phyloP scores from a whole-genome alignment of 2,329 filamentous ascomycete species.

The Rhynchosporium graminicola region DNA sequence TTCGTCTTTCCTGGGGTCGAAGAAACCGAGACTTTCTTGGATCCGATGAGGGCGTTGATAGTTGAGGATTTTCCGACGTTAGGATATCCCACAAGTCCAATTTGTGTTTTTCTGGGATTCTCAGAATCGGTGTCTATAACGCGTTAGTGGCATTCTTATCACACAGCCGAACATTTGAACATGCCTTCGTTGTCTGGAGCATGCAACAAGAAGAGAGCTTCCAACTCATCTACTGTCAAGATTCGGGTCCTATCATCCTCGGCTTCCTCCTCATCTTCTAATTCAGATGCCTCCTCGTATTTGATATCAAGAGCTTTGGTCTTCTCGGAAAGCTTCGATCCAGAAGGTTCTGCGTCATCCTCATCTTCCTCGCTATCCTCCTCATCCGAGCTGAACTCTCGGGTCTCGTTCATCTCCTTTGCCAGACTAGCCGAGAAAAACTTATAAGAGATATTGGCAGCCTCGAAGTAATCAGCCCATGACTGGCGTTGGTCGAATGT shows the following conservation, averaged over 20 bases:
- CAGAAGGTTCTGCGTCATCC: conserved; percentile 21
- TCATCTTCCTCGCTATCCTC: conserved; percentile 39
- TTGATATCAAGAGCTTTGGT: conserved; percentile 45
- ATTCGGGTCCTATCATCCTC: conserved; percentile 65
- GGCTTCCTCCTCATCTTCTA: conserved; percentile 26
- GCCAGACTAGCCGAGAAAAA: conserved; percentile 96
- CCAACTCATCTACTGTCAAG: conserved; percentile 88
- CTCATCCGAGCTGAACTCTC: conserved; percentile 53
- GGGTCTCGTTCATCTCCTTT: conserved; percentile 81
- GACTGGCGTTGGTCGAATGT: conserved; percentile 75
- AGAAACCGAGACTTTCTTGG: conserved; percentile 98
- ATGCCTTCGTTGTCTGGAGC: conserved; percentile 61
- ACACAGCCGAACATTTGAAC: conserved; percentile 28
- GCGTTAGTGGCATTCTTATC: conserved; percentile 32
- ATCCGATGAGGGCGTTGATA: conserved; percentile 97
- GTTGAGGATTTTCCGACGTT: conserved; percentile 99
- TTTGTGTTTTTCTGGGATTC: conserved; percentile 69
- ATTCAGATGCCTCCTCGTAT: conserved; percentile 41
- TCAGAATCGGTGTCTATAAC: conserved; percentile 47
- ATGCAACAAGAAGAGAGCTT: conserved; percentile 81
- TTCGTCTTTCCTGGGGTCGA: conserved; percentile 98
- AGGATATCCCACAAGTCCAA: conserved; percentile 94
- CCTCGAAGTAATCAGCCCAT: conserved; percentile 86
- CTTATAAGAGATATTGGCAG: conserved; percentile 80
- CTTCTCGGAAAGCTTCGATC: conserved; percentile 39